Conservation (phyloP, 768 basidiomycete species). For the Leucosporidium scottii region DNA sequence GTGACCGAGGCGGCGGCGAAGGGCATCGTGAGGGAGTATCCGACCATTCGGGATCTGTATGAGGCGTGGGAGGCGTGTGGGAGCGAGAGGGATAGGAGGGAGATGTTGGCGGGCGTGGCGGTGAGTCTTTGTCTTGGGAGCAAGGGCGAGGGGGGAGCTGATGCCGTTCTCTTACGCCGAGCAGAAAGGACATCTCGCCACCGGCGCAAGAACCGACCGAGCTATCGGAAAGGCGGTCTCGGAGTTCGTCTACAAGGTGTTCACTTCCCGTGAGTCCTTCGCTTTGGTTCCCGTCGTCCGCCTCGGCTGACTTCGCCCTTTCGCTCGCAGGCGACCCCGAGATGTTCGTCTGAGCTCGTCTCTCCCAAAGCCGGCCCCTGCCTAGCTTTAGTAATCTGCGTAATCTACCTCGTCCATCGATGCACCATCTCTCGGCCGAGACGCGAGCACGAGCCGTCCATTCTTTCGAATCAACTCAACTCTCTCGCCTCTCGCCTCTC, state of each 20-base stretch:
- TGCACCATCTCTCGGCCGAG: too few species aligned
- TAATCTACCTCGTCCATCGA: too few species aligned
- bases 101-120: slow-evolving; percentile 27
- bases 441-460: too few species aligned
- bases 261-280: slow-evolving; percentile 10
- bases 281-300: too few species aligned
- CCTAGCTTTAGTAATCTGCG: too few species aligned
- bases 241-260: slow-evolving; percentile 15
- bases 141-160: neutral
- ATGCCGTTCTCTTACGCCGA: too few species aligned
- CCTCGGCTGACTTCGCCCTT: neutral
- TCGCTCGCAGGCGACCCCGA: slow-evolving; percentile 6
- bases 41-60: slow-evolving; percentile 32
- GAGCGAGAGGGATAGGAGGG: slow-evolving; percentile 10
- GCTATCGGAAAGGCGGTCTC: slow-evolving; percentile 12
- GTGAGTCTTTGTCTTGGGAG: neutral
- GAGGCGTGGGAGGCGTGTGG: slow-evolving; percentile 11
- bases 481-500: too few species aligned
- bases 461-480: too few species aligned
- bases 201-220: slow-evolving; percentile 26
- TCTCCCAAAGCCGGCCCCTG: too few species aligned
- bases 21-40: slow-evolving; percentile 30
- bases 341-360: neutral
- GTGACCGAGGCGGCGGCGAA: slow-evolving; percentile 31
- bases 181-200: slow-evolving; percentile 23